Conservation (phyloP, 768 basidiomycete species). For the Amanita fuliginea region DNA sequence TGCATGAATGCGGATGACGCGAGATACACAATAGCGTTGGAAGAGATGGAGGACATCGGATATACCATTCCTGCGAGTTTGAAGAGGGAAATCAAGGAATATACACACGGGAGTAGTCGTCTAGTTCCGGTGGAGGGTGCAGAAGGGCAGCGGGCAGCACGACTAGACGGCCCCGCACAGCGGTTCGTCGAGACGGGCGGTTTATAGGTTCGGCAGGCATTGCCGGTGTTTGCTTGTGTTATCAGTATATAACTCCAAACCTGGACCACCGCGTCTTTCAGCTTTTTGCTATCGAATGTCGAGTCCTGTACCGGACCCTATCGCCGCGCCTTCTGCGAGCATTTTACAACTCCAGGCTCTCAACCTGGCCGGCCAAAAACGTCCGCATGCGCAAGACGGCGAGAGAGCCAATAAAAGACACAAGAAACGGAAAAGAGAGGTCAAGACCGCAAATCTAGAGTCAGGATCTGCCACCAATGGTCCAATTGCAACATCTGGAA, state of each 20-base stretch:
- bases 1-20: conserved; percentile 47
- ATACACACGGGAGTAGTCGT: not conserved
- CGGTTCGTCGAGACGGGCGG: conserved; percentile 25
- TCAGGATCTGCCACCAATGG: not conserved
- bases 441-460: not conserved
- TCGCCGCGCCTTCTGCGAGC: not conserved
- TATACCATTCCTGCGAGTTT: conserved; percentile 23
- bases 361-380: not conserved
- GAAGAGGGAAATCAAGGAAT: conserved; percentile 7
- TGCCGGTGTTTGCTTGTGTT: conserved; percentile 3
- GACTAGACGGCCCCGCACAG: conserved; percentile 17
- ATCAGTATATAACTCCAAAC: not conserved
- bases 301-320: not conserved
- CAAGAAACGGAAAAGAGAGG: conserved; percentile 4
- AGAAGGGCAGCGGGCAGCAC: not conserved
- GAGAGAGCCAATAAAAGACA: not conserved
- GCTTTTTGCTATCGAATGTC: not conserved
- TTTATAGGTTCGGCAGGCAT: too few species aligned
- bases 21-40: conserved; percentile 50
- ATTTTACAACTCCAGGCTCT: not conserved
- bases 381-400: not conserved
- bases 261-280: not conserved
- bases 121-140: not conserved
- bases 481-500: not conserved
- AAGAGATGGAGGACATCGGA: conserved; percentile 62